These are phyloP conservation scores for Coprinopsis sp. DNA, from an alignment of 768 basidiomycete species.

Conservation along the genomic window DNA sequence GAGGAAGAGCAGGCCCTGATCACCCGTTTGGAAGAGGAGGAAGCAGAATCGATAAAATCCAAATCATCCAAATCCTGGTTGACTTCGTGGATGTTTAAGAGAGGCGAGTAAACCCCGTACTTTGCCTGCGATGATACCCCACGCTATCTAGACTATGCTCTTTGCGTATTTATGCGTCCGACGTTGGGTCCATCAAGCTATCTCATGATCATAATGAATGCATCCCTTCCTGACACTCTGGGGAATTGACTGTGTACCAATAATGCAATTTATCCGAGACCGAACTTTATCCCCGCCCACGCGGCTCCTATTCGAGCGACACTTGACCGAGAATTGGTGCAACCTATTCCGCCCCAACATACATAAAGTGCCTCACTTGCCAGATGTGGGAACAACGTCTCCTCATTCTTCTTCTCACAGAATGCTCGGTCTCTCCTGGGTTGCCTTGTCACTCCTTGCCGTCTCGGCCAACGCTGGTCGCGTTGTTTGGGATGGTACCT, in stretches of 20 bases:
- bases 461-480: constrained; percentile 42
- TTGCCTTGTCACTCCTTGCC: constrained; percentile 29
- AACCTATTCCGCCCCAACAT: not conserved
- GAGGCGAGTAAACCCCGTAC: constrained; percentile 23
- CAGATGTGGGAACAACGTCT: not conserved
- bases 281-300: constrained; percentile 31
- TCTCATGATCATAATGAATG: constrained; percentile 8
- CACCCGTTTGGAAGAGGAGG: constrained; percentile 51
- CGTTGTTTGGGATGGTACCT: constrained; percentile 51
- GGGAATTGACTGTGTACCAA: constrained; percentile 1
- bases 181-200: constrained; percentile 1
- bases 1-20: constrained; percentile 60
- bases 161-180: constrained; percentile 4
- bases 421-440: constrained; percentile 27
- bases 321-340: constrained; percentile 29
- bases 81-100: constrained; percentile 63
- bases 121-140: no score
- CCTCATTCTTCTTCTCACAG: constrained; percentile 6
- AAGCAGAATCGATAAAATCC: constrained; percentile 43
- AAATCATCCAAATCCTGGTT: constrained; percentile 52
- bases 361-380: not conserved
- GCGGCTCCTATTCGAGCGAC: constrained; percentile 18
- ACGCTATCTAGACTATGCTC: no score
- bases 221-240: not conserved
- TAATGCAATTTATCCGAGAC: constrained; percentile 25